A percentile compares a stretch with the other conserved stretches of the same genome.
These are phyloP conservation scores for Chalciporus sp. DNA, from an alignment of 1,284 basidiomycete species.

Conservation along the genomic window DNA sequence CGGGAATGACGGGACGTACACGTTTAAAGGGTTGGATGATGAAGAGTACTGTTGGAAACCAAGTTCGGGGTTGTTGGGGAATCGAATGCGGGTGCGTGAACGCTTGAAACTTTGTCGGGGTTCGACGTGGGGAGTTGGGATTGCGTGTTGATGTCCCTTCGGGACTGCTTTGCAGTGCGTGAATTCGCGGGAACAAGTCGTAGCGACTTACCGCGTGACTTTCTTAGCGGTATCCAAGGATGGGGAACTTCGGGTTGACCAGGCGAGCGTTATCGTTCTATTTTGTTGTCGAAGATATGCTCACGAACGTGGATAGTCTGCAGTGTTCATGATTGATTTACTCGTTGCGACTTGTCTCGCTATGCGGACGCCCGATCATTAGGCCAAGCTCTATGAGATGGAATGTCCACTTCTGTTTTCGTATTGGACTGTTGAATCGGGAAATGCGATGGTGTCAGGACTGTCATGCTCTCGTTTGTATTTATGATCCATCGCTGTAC, in stretches of 20 bases:
- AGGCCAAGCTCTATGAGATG: neutral
- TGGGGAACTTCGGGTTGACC: conserved; percentile 34
- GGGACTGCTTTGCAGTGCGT: conserved; percentile 23
- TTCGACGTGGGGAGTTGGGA: neutral
- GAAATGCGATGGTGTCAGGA: too few species aligned
- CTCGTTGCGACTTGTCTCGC: conserved; percentile 36
- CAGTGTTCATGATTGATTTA: conserved; percentile 28
- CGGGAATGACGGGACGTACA: conserved; percentile 8
- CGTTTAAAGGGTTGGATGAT: conserved; percentile 29
- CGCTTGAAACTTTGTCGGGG: too few species aligned
- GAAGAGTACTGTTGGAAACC: conserved; percentile 28
- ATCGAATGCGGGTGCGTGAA: conserved; percentile 25
- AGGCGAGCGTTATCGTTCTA: conserved; percentile 19
- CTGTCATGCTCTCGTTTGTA: neutral
- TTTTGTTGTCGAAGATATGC: conserved; percentile 1
- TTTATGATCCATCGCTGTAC: neutral
- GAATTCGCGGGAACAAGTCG: conserved; percentile 21
- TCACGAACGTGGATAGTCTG: conserved; percentile 20
- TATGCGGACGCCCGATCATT: conserved; percentile 33
- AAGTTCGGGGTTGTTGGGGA: conserved; percentile 12
- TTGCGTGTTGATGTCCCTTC: neutral
- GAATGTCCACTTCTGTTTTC: neutral
- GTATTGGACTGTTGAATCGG: neutral
- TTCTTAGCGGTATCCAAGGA: conserved; percentile 34
- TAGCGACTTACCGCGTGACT: conserved; percentile 37